Base-by-base conservation (phyloP, 768 basidiomycete genomes). In the Mycena haematopus region DNA sequence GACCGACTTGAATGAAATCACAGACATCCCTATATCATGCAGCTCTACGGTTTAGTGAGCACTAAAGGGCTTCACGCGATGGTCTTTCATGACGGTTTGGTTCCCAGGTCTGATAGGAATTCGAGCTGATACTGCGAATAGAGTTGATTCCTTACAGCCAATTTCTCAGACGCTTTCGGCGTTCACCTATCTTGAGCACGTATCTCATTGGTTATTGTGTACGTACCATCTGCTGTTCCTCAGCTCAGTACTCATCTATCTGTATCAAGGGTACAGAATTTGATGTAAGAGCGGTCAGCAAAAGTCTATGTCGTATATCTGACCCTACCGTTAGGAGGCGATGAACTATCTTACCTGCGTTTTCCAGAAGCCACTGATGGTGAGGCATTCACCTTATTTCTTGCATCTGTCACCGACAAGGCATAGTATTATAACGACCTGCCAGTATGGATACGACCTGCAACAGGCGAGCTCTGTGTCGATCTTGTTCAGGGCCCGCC, bases 1-100 rank as follows among this genome's bases (percentile, higher is more conserved):
- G 17, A 17, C n/a, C n/a, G n/a, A n/a, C n/a, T n/a, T 21, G 6
- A 19, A 10, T 19, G 31, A 19, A 17, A 10, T 31, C 19, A 1
- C 29, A 50, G 49, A 7, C 49, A 50, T 31, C 49, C 49, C 29
- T n/a, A 50, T 31, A 9, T 50, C 49, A 50, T 50, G 29, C 49
- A 50, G 9, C 27, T 50, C 29, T 50, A n/a, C 14, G 49, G 29
- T 0, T 9, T 50, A n/a, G 17, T 13, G 19, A 29, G 0, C 49
- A n/a, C 49, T 15, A 9, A 19, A 1, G 29, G 29, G 1, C 27
- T 31, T 9, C 29, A 19, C 9, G 49, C 49, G 0, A 29, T 50
- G 49, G 14, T 50, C 2, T 31, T 50, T 8, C 19, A 50, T 15
- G 49, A 50, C 11, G 49, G 49, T 50, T 14, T 13, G 46, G 4